A percentile compares a stretch with the other conserved stretches of the same genome.
phyloP scores from a whole-genome alignment of 768 basidiomycete genomes.

The Sarcodon aspratus region DNA sequence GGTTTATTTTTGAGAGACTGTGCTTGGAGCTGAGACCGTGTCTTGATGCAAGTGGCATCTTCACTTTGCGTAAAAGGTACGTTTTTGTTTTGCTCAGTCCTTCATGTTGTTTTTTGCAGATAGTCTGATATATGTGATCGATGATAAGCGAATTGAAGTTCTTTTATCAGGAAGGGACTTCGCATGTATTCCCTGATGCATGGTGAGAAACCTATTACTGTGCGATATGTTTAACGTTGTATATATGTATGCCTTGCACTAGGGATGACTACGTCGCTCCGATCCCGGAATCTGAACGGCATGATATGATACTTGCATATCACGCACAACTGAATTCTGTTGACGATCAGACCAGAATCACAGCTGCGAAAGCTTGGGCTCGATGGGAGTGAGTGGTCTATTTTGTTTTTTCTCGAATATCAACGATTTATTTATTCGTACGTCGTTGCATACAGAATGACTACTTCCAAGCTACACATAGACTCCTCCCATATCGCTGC shows the following conservation, averaged over 20 bases:
- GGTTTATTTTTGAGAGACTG: background rate
- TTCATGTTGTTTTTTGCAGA: background rate
- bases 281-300: conserved; percentile 72
- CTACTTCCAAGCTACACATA: conserved; percentile 63
- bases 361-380: conserved; percentile 77
- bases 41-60: conserved; percentile 56
- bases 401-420: background rate
- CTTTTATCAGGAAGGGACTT: conserved; percentile 85
- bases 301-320: conserved; percentile 77
- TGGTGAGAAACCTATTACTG: conserved; percentile 39
- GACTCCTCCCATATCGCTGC: conserved; percentile 57
- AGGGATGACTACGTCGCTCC: conserved; percentile 80
- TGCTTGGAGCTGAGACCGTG: background rate
- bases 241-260: background rate
- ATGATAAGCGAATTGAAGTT: conserved; percentile 61
- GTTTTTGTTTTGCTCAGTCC: too few relatives aligned
- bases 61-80: conserved; percentile 72
- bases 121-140: background rate
- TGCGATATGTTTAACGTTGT: background rate
- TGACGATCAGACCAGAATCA: conserved; percentile 52
- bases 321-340: conserved; percentile 65
- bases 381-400: conserved; percentile 74
- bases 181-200: conserved; percentile 78
- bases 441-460: conserved; percentile 43
- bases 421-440: background rate